phyloP scores from a whole-genome alignment of 768 basidiomycete genomes.

The Trametes villosa region DNA sequence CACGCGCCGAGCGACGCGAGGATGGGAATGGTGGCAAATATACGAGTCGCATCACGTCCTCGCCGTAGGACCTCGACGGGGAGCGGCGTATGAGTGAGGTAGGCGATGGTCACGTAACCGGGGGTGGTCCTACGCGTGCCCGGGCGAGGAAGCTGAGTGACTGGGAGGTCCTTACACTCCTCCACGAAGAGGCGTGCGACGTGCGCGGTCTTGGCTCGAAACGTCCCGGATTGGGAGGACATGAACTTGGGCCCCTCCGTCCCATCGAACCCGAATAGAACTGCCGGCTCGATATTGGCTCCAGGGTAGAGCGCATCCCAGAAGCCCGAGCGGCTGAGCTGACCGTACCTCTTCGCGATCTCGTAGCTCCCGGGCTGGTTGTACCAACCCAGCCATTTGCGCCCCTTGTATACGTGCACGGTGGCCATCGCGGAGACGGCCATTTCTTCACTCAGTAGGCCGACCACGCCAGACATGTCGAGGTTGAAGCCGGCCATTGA shows the following conservation, averaged over 20 bases:
- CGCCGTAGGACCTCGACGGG: not conserved
- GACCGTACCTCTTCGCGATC: constrained; percentile 18
- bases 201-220: constrained; percentile 17
- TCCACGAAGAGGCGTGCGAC: constrained; percentile 13
- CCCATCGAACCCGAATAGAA: constrained; percentile 18
- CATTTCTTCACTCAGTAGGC: constrained; percentile 18
- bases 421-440: constrained; percentile 20
- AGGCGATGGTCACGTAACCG: not conserved
- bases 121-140: not conserved
- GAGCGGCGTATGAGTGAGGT: not conserved
- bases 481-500: constrained; percentile 1
- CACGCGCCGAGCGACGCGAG: not conserved
- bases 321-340: constrained; percentile 13
- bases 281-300: constrained; percentile 16
- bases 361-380: constrained; percentile 22
- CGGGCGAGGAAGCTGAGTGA: not conserved
- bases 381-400: constrained; percentile 24
- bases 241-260: constrained; percentile 13
- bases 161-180: constrained; percentile 2
- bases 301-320: constrained; percentile 23
- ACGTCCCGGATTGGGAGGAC: constrained; percentile 9
- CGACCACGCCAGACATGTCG: constrained; percentile 20
- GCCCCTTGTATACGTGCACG: constrained; percentile 21
- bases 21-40: constrained; percentile 2
- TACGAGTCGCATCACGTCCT: not conserved